Conservation (phyloP, 2,329 filamentous ascomycete genomes). For the Fusarium sp. region DNA sequence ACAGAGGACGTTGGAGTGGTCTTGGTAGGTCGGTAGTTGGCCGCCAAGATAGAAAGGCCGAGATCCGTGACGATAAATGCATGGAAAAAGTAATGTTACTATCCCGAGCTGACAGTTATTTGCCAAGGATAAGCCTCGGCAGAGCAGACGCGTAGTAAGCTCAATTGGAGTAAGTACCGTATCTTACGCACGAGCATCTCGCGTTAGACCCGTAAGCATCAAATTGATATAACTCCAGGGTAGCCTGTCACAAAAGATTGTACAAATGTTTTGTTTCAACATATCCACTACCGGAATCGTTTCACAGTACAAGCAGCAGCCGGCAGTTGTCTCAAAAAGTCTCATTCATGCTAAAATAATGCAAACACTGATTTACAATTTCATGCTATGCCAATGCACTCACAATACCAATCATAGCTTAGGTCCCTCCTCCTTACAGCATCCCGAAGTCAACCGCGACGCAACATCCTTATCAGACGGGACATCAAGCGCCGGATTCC, state of each 20-base stretch:
- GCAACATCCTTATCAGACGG: conserved; percentile 12
- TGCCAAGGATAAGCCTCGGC: background rate
- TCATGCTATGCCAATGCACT: background rate
- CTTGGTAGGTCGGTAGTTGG: background rate
- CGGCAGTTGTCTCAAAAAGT: background rate
- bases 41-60: background rate
- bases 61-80: background rate
- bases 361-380: background rate
- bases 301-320: background rate
- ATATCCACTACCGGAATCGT: accelerated
- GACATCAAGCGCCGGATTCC: conserved; percentile 6
- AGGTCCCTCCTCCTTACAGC: background rate
- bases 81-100: background rate
- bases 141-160: background rate
- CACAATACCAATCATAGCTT: background rate
- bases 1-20: too few species aligned
- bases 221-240: background rate
- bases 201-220: background rate
- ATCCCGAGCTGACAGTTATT: background rate
- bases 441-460: conserved; percentile 4
- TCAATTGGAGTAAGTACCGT: background rate
- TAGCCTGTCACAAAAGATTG: accelerated
- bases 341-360: background rate
- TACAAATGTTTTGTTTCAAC: background rate
- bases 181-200: background rate